Base-by-base conservation (phyloP, 805 yeast species). In the Candida coleopterorum region DNA sequence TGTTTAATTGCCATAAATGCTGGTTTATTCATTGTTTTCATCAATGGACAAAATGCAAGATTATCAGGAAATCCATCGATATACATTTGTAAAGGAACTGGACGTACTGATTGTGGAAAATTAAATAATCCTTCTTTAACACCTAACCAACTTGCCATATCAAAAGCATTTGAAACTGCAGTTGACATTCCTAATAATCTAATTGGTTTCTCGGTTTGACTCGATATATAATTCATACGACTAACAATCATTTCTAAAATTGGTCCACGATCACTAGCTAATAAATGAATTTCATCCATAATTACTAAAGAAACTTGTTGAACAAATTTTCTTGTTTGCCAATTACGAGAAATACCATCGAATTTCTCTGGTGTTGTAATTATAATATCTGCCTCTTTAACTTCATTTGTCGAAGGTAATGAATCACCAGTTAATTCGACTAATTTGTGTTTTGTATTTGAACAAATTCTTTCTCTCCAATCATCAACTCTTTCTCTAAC, bases 1-100 rank as follows among this genome's bases (percentile, higher is more conserved):
- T 85, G 87, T 52, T 87, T 85, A 44, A 88, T 88, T 0, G 96
- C 95, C 81, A 82, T 76, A 51, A 84, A 88, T 0, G 95, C 90
- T 1, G 97, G 96, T 50, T 73, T 87, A 68, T 80, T 87, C 93
- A 77, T 85, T 16, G 79, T 84, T 64, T 79, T 85, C 96, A 85
- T 85, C 50, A 85, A 64, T 1, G 90, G 87, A 48, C 88, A 79
- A 52, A 85, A 84, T 1, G 87, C 88, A 42, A 81, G 68, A 44
- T 82, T 81, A 45, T 84, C 93, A 1, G 88, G 89, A 49, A 81
- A 85, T 0, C 94, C 94, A 52, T 85, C 94, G 44, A 85, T 85
- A 48, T 81, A 85, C 90, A 85, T 85, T 49, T 85, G 83, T 39
- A 85, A 63, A 2, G 94, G 94, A 33, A 85, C 93, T 0, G 94